phyloP scores from a whole-genome alignment of 2,329 filamentous ascomycete species.

The Diplodia scrobiculata region DNA sequence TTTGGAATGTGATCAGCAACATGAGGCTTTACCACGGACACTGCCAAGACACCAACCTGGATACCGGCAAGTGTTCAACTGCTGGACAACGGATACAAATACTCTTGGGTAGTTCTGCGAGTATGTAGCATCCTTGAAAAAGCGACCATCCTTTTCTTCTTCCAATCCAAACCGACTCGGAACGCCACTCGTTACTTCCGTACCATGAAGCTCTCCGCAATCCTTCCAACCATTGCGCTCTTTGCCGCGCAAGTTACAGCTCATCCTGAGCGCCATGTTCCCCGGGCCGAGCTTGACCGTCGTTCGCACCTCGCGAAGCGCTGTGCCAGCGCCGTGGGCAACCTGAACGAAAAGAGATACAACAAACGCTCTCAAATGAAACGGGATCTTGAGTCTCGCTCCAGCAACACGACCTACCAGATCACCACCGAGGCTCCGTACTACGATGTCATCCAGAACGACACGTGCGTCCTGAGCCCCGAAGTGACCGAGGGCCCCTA shows the following conservation, averaged over 20 bases:
- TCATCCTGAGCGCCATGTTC: background rate
- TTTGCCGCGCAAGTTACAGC: background rate
- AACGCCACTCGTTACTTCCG: too few relatives aligned
- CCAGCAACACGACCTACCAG: constrained; percentile 24
- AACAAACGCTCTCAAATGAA: constrained; percentile 17
- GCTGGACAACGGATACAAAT: too few relatives aligned
- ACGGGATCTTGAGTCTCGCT: constrained; percentile 9
- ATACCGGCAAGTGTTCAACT: too few relatives aligned
- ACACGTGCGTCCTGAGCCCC: constrained; percentile 35
- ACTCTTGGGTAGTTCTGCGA: too few relatives aligned
- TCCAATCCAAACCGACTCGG: too few relatives aligned
- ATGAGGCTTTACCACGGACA: too few relatives aligned
- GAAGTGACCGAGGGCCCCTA: constrained; percentile 37
- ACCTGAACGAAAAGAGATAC: constrained; percentile 25
- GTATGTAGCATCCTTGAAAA: too few relatives aligned
- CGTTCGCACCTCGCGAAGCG: background rate
- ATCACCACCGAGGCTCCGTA: constrained; percentile 30
- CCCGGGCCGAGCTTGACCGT: background rate
- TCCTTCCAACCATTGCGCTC: background rate
- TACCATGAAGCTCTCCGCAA: background rate
- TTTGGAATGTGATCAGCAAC: too few relatives aligned
- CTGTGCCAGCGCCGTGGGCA: constrained; percentile 2
- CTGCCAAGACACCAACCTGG: too few relatives aligned
- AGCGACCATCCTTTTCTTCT: too few relatives aligned
- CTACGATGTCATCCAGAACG: constrained; percentile 31